phyloP scores from a whole-genome alignment of 2,329 filamentous ascomycete species.

The Samsoniella hepiali region DNA sequence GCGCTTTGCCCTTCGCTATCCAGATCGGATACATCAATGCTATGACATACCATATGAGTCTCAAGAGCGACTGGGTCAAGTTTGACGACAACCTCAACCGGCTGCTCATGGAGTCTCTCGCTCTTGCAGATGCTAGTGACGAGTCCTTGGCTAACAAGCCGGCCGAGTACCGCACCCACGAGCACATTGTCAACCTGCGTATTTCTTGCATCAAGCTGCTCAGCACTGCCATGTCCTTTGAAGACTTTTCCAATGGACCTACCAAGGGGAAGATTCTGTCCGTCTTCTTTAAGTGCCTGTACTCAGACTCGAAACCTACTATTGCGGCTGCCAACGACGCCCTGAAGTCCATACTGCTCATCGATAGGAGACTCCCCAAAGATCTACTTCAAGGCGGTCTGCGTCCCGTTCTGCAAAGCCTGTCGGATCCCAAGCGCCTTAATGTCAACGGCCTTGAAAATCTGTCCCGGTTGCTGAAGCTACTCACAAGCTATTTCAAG shows the following conservation, averaged over 20 bases:
- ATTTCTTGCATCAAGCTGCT: slow-evolving; percentile 92
- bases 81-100: slow-evolving; percentile 92
- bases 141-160: slow-evolving; percentile 91
- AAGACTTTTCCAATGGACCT: slow-evolving; percentile 76
- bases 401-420: slow-evolving; percentile 90
- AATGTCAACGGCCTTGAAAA: slow-evolving; percentile 89
- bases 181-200: slow-evolving; percentile 85
- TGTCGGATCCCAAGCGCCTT: slow-evolving; percentile 88
- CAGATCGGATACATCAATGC: slow-evolving; percentile 99
- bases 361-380: slow-evolving; percentile 89
- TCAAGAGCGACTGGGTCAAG: slow-evolving; percentile 83
- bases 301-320: slow-evolving; percentile 87
- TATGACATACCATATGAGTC: slow-evolving; percentile 87
- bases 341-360: slow-evolving; percentile 79
- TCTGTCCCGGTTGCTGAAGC: slow-evolving; percentile 79
- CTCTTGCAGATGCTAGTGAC: slow-evolving; percentile 90
- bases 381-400: slow-evolving; percentile 92
- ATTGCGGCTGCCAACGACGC: slow-evolving; percentile 92
- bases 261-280: slow-evolving; percentile 74
- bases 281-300: slow-evolving; percentile 97
- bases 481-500: slow-evolving; percentile 98
- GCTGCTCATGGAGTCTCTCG: slow-evolving; percentile 87
- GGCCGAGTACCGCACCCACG: slow-evolving; percentile 90
- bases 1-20: slow-evolving; percentile 87
- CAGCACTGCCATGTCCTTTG: slow-evolving; percentile 88